Conservation (phyloP, 148 eudicot genomes). For the Rhododendron ovatum region DNA sequence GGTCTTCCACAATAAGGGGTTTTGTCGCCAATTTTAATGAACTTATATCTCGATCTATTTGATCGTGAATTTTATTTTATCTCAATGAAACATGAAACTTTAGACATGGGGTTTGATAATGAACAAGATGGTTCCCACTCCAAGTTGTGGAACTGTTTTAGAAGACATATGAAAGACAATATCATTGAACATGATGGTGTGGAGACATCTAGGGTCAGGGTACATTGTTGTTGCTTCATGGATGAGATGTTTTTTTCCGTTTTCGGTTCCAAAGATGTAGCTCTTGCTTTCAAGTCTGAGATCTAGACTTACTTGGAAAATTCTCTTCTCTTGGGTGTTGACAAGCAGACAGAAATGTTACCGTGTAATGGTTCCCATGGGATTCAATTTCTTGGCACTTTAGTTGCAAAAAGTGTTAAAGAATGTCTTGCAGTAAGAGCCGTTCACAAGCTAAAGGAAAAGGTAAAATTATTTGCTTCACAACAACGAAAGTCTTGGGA, state of each 20-base stretch:
- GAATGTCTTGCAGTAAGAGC: slow-evolving; percentile 65
- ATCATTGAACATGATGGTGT: not conserved
- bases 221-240: slow-evolving; percentile 78
- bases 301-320: slow-evolving; percentile 43
- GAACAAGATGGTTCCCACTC: slow-evolving; percentile 47
- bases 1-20: slow-evolving; percentile 96
- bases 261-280: slow-evolving; percentile 65
- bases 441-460: slow-evolving; percentile 82
- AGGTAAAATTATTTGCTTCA: slow-evolving; percentile 64
- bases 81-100: slow-evolving; percentile 76
- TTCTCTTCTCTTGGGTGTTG: slow-evolving; percentile 57
- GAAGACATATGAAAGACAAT: slow-evolving; percentile 57
- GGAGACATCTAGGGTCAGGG: slow-evolving; percentile 32
- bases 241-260: slow-evolving; percentile 80
- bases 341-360: slow-evolving; percentile 32
- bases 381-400: slow-evolving; percentile 59
- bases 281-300: slow-evolving; percentile 53
- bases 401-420: slow-evolving; percentile 41
- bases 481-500: slow-evolving; percentile 82
- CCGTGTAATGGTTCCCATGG: slow-evolving; percentile 41
- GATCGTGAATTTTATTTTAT: slow-evolving; percentile 61
- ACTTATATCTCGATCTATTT: slow-evolving; percentile 72
- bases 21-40: slow-evolving; percentile 73
- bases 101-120: slow-evolving; percentile 18
- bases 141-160: slow-evolving; percentile 75